A percentile compares a stretch with the other conserved stretches of the same genome.
These are phyloP conservation scores for Dichotomopilus funicola DNA, from an alignment of 2,329 filamentous ascomycete species.

Conservation along the genomic window DNA sequence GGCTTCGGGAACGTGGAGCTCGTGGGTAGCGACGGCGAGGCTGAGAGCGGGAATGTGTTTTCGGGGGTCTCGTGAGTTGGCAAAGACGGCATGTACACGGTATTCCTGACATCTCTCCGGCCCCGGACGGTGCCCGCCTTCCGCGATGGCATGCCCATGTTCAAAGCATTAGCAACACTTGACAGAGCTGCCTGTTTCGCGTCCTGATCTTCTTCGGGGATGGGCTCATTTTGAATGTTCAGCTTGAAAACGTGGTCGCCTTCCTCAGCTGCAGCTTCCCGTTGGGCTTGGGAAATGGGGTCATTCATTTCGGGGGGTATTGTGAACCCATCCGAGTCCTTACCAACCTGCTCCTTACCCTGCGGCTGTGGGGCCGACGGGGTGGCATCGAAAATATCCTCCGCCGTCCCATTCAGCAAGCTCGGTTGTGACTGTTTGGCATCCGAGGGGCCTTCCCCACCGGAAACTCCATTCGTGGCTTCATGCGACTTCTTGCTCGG, in stretches of 20 bases:
- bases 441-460: conserved; percentile 31
- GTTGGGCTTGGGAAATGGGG: conserved; percentile 65
- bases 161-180: conserved; percentile 67
- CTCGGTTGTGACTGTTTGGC: conserved; percentile 28
- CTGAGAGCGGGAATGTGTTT: conserved; percentile 27
- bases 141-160: conserved; percentile 58
- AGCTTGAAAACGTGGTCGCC: conserved; percentile 67
- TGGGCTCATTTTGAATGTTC: conserved; percentile 71
- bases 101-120: conserved; percentile 85
- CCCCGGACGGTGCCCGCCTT: conserved; percentile 75
- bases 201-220: conserved; percentile 69
- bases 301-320: conserved; percentile 59
- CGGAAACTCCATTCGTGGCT: conserved; percentile 30
- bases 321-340: conserved; percentile 70
- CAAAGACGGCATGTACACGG: conserved; percentile 64
- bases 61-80: conserved; percentile 32
- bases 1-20: conserved; percentile 33
- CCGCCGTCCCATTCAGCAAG: conserved; percentile 43
- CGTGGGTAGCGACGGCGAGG: conserved; percentile 33
- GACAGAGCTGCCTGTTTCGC: conserved; percentile 68
- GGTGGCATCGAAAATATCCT: conserved; percentile 45
- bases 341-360: conserved; percentile 38
- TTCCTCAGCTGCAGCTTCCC: conserved; percentile 56
- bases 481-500: conserved; percentile 34
- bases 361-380: conserved; percentile 45